These are phyloP conservation scores for Plasmopara muralis DNA, from an alignment of 352 stramenopile genomes.

Conservation along the genomic window DNA sequence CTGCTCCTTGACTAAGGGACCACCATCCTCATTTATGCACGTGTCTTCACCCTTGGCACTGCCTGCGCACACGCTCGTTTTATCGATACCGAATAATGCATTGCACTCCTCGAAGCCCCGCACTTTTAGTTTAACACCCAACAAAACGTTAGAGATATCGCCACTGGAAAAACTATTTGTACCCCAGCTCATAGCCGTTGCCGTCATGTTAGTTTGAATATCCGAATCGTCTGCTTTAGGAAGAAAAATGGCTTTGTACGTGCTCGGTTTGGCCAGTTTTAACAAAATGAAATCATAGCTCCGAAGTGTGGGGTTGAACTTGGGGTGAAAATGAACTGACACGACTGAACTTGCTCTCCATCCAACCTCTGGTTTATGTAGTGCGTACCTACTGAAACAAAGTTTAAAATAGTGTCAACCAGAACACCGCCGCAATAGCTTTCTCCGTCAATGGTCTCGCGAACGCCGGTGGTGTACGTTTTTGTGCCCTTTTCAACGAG, in stretches of 20 bases:
- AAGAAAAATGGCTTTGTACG: constrained; percentile 20
- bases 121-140: too few relatives aligned
- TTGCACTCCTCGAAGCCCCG: too few relatives aligned
- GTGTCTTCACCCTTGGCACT: not conserved
- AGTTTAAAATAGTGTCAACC: constrained; percentile 2
- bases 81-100: not conserved
- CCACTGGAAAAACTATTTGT: not conserved
- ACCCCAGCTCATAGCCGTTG: constrained; percentile 1
- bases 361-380: constrained; percentile 2
- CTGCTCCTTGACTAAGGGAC: not conserved
- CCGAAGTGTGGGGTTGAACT: constrained; percentile 1
- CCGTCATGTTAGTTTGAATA: not conserved
- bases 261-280: constrained; percentile 17
- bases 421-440: constrained; percentile 6
- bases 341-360: constrained; percentile 10
- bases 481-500: constrained; percentile 10
- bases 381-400: constrained; percentile 5
- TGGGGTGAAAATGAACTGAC: not conserved
- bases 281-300: constrained; percentile 31
- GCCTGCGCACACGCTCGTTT: not conserved
- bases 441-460: constrained; percentile 5
- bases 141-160: not conserved
- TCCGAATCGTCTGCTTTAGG: constrained; percentile 1
- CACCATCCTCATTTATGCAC: not conserved
- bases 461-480: constrained; percentile 22